Conservation (phyloP, 2,329 filamentous ascomycete genomes). For the Ophiostoma quercus region DNA sequence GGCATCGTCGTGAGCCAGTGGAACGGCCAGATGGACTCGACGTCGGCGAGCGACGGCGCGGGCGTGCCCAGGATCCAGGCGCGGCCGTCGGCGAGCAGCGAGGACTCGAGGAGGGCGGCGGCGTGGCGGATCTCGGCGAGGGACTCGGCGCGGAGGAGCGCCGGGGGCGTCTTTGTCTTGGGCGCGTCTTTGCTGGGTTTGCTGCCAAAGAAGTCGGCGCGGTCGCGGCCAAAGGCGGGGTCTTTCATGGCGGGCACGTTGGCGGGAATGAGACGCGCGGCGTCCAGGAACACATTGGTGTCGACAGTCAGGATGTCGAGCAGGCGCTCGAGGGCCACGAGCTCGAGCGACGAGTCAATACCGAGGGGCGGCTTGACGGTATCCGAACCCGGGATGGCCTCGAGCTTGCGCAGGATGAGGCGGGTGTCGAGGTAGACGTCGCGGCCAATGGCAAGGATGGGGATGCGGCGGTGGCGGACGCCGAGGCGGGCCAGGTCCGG, state of each 20-base stretch:
- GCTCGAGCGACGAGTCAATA: conserved; percentile 38
- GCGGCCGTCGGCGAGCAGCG: conserved; percentile 60
- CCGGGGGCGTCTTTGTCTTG: not conserved
- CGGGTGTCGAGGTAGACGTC: conserved; percentile 66
- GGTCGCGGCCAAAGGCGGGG: conserved; percentile 55
- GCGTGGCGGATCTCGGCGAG: conserved; percentile 49
- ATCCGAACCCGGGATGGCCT: conserved; percentile 43
- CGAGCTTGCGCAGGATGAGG: conserved; percentile 61
- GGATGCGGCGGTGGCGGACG: conserved; percentile 64
- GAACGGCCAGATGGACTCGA: conserved; percentile 64
- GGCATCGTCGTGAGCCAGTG: conserved; percentile 58
- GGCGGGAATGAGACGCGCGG: conserved; percentile 52
- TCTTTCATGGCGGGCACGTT: conserved; percentile 51
- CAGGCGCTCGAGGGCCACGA: conserved; percentile 48
- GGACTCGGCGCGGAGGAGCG: conserved; percentile 46
- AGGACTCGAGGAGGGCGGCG: conserved; percentile 56
- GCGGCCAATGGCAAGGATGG: conserved; percentile 59
- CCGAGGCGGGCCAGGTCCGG: conserved; percentile 58
- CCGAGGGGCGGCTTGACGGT: conserved; percentile 35
- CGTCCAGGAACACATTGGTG: conserved; percentile 50
- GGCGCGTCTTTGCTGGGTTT: not conserved
- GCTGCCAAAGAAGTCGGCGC: conserved; percentile 37
- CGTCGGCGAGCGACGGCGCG: conserved; percentile 56
- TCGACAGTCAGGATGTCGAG: conserved; percentile 54
- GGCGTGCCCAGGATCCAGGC: conserved; percentile 55